A percentile compares a stretch with the other conserved stretches of the same genome.
Evolutionary conservation across 2,329 filamentous ascomycete genomes (phyloP).

Genomic region (Pestalotiopsis sp.): DNA sequence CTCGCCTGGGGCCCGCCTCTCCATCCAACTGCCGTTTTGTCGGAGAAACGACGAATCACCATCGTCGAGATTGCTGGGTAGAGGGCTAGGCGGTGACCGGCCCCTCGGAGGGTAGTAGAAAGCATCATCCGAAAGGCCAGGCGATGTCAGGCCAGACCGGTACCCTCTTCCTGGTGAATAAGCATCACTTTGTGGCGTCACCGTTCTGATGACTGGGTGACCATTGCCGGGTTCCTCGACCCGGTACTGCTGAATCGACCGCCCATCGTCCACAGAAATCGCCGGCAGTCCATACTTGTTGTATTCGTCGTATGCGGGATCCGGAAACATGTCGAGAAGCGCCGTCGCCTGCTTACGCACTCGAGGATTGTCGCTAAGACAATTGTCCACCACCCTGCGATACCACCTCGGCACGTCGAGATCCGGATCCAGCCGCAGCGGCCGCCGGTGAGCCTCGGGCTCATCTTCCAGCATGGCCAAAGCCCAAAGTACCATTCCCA

Average conservation of each 20-base stretch:
- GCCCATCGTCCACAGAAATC: conserved; percentile 44
- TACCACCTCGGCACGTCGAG: conserved; percentile 78
- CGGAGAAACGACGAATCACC: conserved; percentile 31
- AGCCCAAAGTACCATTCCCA: conserved; percentile 97
- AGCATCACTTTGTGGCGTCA: conserved; percentile 48
- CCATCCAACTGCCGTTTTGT: conserved; percentile 25
- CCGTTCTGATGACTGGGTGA: conserved; percentile 40
- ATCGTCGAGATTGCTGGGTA: conserved; percentile 44
- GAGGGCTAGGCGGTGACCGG: conserved; percentile 56
- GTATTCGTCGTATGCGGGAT: conserved; percentile 28
- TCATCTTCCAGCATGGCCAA: conserved; percentile 87
- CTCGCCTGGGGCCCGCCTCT: conserved; percentile 16
- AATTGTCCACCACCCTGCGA: conserved; percentile 73
- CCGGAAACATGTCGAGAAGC: conserved; percentile 71
- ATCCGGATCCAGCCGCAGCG: conserved; percentile 62
- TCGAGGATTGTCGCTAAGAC: conserved; percentile 75
- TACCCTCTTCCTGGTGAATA: conserved; percentile 39
- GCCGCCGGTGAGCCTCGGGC: conserved; percentile 77
- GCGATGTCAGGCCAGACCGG: conserved; percentile 34
- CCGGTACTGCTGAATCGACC: conserved; percentile 41
- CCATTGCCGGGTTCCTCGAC: conserved; percentile 38
- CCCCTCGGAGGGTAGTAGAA: conserved; percentile 52
- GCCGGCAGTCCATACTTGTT: conserved; percentile 31
- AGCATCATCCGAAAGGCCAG: conserved; percentile 41
- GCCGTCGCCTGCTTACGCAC: conserved; percentile 73